Evolutionary conservation across 2,329 filamentous ascomycete genomes (phyloP), one percentile per base, ranked within the genome.

Genomic region (Chrysoporthe deuterocubensis): DNA sequence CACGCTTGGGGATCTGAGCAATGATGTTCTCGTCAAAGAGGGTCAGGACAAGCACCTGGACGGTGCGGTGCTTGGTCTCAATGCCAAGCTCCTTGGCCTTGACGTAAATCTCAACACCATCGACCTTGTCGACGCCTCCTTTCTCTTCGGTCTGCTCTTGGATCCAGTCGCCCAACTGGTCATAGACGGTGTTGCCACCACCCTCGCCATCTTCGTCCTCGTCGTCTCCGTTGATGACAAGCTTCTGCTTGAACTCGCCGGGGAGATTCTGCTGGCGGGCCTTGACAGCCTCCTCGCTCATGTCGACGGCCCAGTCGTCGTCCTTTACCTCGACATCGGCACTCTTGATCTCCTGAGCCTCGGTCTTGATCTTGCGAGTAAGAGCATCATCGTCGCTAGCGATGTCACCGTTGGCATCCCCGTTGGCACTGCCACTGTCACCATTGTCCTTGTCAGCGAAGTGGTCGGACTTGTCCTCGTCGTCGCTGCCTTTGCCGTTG

Each of bases 41-140:
- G 72, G 93, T 95, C 85, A 97, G 94, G 61, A 94, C 93, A 57
- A 99, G 89, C 68, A 99, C 94, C 67, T 94, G 87, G 66, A 97
- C 86, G 61, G 94, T 97, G 82, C 92, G 94, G 85, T 97, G 92
- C 89, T 98, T 99, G 82, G 81, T 81, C 82, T 97, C 95, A 72
- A 99, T 96, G 74, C 94, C 94, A 67, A 98, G 85, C 75, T 98
- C 96, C 84, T 97, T 96, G 72, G 95, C 95, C 87, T 99, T 98
- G 82, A 96, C 83, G 81, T 97, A 98, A 78, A 99, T 93, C 50
- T 94, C 91, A 72, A 98, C 87, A 76, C 96, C 94, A 76, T 93
- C 90, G 72, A 99, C 87, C 69, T 94, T 90, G 81, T 89, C 85
- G 74, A 97, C 85, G 74, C 89, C 85, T 70, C 91, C 92, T 81